Evolutionary conservation across 2,329 filamentous ascomycete species (phyloP).

Genomic region (Claviceps spartinae): DNA sequence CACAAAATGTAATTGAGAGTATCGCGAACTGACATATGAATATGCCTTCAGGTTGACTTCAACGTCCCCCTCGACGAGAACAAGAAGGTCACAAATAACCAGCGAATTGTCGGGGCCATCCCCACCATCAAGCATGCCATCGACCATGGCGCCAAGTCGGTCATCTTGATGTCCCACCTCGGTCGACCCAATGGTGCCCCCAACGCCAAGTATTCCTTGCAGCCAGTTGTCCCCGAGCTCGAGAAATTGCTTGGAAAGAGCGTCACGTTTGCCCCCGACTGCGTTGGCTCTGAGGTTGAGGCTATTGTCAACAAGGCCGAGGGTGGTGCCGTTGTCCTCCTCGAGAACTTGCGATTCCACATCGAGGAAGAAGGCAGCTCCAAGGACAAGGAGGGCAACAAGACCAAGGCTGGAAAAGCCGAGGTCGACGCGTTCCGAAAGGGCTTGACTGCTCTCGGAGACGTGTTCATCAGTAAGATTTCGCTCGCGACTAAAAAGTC

Average conservation of each 20-base stretch:
- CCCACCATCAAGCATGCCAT: constrained; percentile 92
- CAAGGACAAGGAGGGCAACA: constrained; percentile 90
- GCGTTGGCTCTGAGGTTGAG: constrained; percentile 81
- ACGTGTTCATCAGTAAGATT: constrained; percentile 84
- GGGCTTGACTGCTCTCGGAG: constrained; percentile 83
- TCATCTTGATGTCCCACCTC: constrained; percentile 96
- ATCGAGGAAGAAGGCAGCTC: constrained; percentile 93
- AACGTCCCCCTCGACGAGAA: constrained; percentile 91
- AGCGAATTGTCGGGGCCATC: constrained; percentile 91
- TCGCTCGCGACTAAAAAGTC: neutral
- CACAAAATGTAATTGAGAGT: neutral
- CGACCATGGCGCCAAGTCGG: constrained; percentile 79
- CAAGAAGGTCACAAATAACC: constrained; percentile 94
- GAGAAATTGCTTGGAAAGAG: constrained; percentile 77
- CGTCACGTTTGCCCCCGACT: constrained; percentile 83
- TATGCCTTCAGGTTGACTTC: constrained; percentile 72
- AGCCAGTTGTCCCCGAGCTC: constrained; percentile 81
- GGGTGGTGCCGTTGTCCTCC: constrained; percentile 70
- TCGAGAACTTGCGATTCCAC: constrained; percentile 98
- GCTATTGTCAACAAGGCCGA: constrained; percentile 72
- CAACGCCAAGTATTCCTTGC: constrained; percentile 88
- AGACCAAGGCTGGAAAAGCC: constrained; percentile 92
- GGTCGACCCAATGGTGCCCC: constrained; percentile 83
- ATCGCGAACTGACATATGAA: neutral
- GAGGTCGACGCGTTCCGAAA: constrained; percentile 90